Evolutionary conservation across 164 flowering plant species (phyloP), one percentile per base, ranked within the genome.

Genomic region (Hamamelis virginiana): DNA sequence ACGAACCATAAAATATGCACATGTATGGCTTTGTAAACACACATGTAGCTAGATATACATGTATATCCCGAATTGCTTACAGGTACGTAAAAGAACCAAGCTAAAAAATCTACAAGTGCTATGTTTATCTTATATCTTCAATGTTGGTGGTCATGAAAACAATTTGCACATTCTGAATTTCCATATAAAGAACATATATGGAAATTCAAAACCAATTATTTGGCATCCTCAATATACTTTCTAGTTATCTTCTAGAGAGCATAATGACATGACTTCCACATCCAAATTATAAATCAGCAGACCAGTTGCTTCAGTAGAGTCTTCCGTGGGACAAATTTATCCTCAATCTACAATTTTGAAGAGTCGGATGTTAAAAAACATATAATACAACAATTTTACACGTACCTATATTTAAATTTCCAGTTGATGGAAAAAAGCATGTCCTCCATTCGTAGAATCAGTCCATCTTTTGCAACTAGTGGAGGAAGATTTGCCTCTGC

Each of bases 401-500:
- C 76, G 57, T 64, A 78, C 81, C 81, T 78, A 55, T 56, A 78
- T 59, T 78, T 78, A 63, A 78, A 78, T 59, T 69, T 66, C 79
- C 79, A 78, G 11, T 57, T 57, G 46, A 53, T n/a, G 66, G 76
- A 44, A 52, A 56, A 63, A 15, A 44, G 33, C 72, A 72, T 58
- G 55, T 78, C 81, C 46, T 69, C 79, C 81, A 75, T 78, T 21
- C 43, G 69, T 47, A 78, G 43, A 23, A 75, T 47, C 14, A 72
- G 3, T 58, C 78, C 81, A 65, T 72, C 72, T 70, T 73, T 75
- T 26, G 68, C 76, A 58, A 57, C 62, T 63, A 78, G 58, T 8
- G 64, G 74, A 64, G 81, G 81, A 59, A 78, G 74, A 75, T 78
- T 75, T 19, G 76, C 76, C 53, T 78, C 81, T 14, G 76, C 78